Percentiles rank a stretch among this genome's conserved stretches.
phyloP scores from a whole-genome alignment of 2,329 filamentous ascomycete species.

The Cadophora luteo-olivacea region DNA sequence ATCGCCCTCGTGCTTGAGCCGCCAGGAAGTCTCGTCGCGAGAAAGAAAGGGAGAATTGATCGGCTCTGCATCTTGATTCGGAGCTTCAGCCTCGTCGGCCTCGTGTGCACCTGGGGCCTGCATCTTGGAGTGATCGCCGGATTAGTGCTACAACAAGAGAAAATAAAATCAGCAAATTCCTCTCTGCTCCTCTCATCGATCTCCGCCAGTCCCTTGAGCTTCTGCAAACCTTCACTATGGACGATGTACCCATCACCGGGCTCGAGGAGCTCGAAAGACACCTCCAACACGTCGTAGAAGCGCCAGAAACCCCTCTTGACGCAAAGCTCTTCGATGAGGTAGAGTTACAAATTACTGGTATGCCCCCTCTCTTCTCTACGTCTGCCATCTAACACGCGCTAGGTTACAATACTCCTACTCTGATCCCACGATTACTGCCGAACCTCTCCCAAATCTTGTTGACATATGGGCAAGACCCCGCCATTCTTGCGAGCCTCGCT shows the following conservation, averaged over 20 bases:
- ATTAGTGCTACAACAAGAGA: background rate
- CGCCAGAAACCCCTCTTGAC: slow-evolving; percentile 52
- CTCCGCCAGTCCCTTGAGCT: background rate
- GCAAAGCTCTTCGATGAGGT: slow-evolving; percentile 63
- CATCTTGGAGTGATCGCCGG: background rate
- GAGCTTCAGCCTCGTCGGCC: background rate
- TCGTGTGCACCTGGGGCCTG: background rate
- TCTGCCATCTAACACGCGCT: slow-evolving; percentile 23
- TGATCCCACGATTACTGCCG: slow-evolving; percentile 61
- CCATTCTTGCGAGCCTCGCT: slow-evolving; percentile 57
- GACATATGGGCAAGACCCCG: slow-evolving; percentile 57
- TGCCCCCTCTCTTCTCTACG: slow-evolving; percentile 10
- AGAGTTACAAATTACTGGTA: slow-evolving; percentile 63
- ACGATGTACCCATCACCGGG: slow-evolving; percentile 55
- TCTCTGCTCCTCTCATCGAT: background rate
- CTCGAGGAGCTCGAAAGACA: slow-evolving; percentile 61
- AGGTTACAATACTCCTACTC: slow-evolving; percentile 59
- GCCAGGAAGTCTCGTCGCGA: background rate
- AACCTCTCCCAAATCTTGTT: slow-evolving; percentile 60
- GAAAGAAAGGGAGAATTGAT: background rate
- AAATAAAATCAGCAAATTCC: background rate
- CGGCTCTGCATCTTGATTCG: background rate
- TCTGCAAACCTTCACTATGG: slow-evolving; percentile 37
- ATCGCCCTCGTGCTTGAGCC: background rate
- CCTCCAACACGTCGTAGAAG: slow-evolving; percentile 55